Conservation (phyloP, 345 rosid species). For the Euphorbia pulcherrima region DNA sequence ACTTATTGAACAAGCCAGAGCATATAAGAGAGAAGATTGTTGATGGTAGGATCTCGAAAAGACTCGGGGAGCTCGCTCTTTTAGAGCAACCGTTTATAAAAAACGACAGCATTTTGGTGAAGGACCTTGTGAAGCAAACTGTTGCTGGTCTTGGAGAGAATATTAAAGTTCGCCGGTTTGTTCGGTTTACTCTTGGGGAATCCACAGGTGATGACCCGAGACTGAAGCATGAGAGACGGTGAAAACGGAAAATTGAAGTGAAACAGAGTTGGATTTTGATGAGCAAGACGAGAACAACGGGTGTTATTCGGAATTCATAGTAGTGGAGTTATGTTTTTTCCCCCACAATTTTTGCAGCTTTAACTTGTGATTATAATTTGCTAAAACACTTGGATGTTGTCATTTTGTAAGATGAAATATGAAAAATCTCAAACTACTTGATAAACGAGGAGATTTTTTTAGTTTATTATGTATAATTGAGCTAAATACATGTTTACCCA, state of each 20-base stretch:
- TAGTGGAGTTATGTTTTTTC: no score
- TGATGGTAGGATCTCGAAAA: conserved; percentile 79
- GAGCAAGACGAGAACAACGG: not conserved
- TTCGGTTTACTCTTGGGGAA: conserved; percentile 75
- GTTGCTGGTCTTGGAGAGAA: conserved; percentile 92
- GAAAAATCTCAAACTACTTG: no score
- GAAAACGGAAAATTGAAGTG: not conserved
- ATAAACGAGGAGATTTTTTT: no score
- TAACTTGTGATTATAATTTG: no score
- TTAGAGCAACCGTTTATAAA: conserved; percentile 76
- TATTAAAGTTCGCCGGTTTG: conserved; percentile 69
- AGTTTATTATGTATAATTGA: no score
- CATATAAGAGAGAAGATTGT: conserved; percentile 82
- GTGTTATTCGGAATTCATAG: no score
- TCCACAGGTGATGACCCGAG: conserved; percentile 29
- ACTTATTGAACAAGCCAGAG: conserved; percentile 78
- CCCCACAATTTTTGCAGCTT: no score
- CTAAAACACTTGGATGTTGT: no score
- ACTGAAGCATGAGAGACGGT: conserved; percentile 20
- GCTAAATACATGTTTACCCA: no score
- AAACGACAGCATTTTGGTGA: conserved; percentile 63
- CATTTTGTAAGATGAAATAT: no score
- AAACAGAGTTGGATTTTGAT: not conserved
- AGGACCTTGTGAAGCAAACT: conserved; percentile 76
- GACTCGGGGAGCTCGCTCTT: conserved; percentile 77